These are phyloP conservation scores for Phytophthora capsici DNA, from an alignment of 352 stramenopile species.

Conservation along the genomic window DNA sequence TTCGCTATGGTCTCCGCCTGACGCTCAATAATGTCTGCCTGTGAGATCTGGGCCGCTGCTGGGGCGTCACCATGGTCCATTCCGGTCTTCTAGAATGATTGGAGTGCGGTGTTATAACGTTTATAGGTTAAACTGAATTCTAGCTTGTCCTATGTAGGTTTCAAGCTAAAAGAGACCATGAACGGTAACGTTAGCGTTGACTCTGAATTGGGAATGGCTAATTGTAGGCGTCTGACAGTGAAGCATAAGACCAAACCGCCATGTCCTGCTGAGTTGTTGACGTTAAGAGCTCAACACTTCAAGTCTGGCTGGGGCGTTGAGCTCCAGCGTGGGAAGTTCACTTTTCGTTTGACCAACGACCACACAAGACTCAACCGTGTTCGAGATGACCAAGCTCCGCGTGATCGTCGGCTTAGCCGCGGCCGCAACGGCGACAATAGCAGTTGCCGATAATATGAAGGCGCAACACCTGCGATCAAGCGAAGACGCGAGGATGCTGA, in stretches of 20 bases:
- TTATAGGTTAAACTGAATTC: slow-evolving; percentile 14
- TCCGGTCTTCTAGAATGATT: not conserved
- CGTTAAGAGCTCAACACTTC: slow-evolving; percentile 14
- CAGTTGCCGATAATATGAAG: slow-evolving; percentile 6
- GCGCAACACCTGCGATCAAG: slow-evolving; percentile 9
- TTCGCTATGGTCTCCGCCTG: slow-evolving; percentile 63
- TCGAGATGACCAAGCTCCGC: slow-evolving; percentile 24
- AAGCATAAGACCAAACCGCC: slow-evolving; percentile 16
- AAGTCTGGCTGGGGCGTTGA: not conserved
- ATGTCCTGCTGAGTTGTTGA: slow-evolving; percentile 6
- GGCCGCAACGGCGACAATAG: slow-evolving; percentile 14
- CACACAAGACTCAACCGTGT: not conserved
- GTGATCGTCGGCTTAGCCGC: slow-evolving; percentile 15
- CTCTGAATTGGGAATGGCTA: slow-evolving; percentile 1
- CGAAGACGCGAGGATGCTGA: slow-evolving; percentile 8
- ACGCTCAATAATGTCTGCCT: slow-evolving; percentile 74
- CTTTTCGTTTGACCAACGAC: slow-evolving; percentile 19
- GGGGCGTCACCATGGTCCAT: slow-evolving; percentile 29
- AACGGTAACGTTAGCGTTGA: slow-evolving; percentile 7
- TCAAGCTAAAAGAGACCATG: not conserved
- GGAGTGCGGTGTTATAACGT: slow-evolving; percentile 13
- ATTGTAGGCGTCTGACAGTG: slow-evolving; percentile 2
- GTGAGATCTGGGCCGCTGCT: slow-evolving; percentile 55
- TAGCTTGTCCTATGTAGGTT: not conserved
- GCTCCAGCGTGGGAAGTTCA: not conserved